A percentile compares a stretch with the other conserved stretches of the same genome.
Evolutionary conservation across 2,329 filamentous ascomycete species (phyloP).

Genomic region (Corinectria fuckeliana): DNA sequence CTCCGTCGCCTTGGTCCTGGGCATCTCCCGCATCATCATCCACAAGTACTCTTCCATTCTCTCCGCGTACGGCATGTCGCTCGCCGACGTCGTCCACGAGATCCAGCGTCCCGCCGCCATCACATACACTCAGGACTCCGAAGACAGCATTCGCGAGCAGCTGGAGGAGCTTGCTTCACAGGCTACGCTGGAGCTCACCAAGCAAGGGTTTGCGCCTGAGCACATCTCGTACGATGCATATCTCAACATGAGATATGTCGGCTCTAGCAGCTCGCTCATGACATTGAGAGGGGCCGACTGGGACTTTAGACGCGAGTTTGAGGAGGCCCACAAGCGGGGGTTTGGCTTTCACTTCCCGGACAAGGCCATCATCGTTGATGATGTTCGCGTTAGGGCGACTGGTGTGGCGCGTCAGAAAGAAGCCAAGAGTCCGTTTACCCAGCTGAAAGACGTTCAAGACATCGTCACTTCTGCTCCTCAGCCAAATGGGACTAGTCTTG

Average conservation of each 20-base stretch:
- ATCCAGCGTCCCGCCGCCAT: conserved; percentile 46
- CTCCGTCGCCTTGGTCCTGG: conserved; percentile 50
- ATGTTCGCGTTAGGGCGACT: conserved; percentile 44
- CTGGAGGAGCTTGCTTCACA: conserved; percentile 33
- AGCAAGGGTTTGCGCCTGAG: conserved; percentile 47
- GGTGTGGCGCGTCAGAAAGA: neutral
- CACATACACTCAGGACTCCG: conserved; percentile 30
- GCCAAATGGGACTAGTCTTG: conserved; percentile 27
- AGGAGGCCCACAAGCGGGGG: conserved; percentile 46
- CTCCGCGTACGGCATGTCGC: conserved; percentile 54
- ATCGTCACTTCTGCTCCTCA: conserved; percentile 17
- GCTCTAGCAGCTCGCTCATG: conserved; percentile 52
- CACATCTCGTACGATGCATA: conserved; percentile 52
- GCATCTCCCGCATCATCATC: conserved; percentile 51
- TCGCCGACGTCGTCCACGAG: conserved; percentile 54
- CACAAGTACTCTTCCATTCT: conserved; percentile 54
- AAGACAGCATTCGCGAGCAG: conserved; percentile 27
- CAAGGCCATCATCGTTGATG: conserved; percentile 50
- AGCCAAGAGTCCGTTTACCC: conserved; percentile 24
- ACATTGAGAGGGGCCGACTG: conserved; percentile 40
- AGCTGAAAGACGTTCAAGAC: conserved; percentile 30
- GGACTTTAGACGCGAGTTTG: neutral
- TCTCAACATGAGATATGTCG: conserved; percentile 53
- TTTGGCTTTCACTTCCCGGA: conserved; percentile 48
- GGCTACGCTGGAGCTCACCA: conserved; percentile 29